phyloP scores from a whole-genome alignment of 148 eudicot genomes.

The Arctostaphylos glauca region DNA sequence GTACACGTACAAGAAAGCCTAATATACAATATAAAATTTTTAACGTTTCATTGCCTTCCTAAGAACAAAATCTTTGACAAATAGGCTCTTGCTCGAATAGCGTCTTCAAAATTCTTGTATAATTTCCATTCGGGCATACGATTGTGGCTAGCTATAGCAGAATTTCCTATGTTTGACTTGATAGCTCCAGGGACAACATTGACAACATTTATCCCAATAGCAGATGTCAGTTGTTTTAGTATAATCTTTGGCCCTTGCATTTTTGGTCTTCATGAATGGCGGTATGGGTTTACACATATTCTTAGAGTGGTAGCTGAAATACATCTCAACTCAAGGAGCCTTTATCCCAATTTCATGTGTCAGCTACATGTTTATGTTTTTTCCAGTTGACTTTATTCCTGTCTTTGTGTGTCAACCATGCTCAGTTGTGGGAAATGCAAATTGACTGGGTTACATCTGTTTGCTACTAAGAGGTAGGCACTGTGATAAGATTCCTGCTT shows the following conservation, averaged over 20 bases:
- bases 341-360: too few species aligned
- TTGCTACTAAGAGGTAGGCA: constrained; percentile 2
- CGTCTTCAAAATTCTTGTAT: constrained; percentile 60
- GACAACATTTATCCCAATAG: constrained; percentile 79
- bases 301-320: too few species aligned
- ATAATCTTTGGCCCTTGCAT: too few species aligned
- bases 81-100: constrained; percentile 68
- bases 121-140: constrained; percentile 78
- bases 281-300: too few species aligned
- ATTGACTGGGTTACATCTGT: not conserved
- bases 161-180: constrained; percentile 61
- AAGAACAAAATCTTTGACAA: constrained; percentile 58
- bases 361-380: too few species aligned
- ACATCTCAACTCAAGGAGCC: too few species aligned
- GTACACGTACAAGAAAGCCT: not conserved
- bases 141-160: constrained; percentile 47
- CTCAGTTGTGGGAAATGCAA: not conserved
- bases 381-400: too few species aligned
- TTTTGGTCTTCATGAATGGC: too few species aligned
- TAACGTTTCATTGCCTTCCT: constrained; percentile 47
- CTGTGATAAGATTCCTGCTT: not conserved
- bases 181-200: constrained; percentile 78
- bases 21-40: not conserved
- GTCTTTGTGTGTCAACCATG: too few species aligned
- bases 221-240: too few species aligned